Evolutionary conservation across 2,329 filamentous ascomycete species (phyloP).

Genomic region (Coniosporium tulheliwenetii): DNA sequence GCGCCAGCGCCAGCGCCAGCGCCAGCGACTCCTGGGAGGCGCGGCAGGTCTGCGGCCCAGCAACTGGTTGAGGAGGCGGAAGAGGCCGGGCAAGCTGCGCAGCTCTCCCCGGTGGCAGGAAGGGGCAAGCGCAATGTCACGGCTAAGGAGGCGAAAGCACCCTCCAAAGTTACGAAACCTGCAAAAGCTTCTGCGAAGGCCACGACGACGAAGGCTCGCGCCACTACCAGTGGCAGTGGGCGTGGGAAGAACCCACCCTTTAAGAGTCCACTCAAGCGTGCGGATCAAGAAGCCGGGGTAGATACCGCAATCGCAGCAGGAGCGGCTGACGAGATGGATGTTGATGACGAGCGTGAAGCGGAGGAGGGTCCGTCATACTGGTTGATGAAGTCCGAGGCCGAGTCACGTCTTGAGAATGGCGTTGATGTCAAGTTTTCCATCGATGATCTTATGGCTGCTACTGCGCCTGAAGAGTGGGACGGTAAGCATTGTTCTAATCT

Average conservation of each 20-base stretch:
- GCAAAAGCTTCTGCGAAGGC: conserved; percentile 3
- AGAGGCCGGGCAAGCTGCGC: conserved; percentile 7
- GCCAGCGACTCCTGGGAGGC: background rate
- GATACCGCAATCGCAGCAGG: background rate
- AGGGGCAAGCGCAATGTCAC: conserved; percentile 1
- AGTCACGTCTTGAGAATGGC: conserved; percentile 72
- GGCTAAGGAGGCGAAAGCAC: conserved; percentile 6
- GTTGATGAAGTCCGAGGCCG: conserved; percentile 51
- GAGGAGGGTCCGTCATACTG: conserved; percentile 19
- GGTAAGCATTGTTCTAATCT: conserved; percentile 37
- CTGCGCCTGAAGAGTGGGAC: conserved; percentile 77
- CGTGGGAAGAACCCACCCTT: background rate
- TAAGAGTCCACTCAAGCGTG: background rate
- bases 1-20: background rate
- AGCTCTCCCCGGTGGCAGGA: background rate
- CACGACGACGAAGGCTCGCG: conserved; percentile 1
- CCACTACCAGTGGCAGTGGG: conserved; percentile 1
- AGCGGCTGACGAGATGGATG: background rate
- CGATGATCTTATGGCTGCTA: conserved; percentile 63
- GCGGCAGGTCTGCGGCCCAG: background rate
- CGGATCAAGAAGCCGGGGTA: background rate
- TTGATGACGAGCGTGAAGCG: conserved; percentile 1
- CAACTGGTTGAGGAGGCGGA: conserved; percentile 10
- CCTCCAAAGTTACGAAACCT: conserved; percentile 5
- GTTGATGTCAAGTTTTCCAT: conserved; percentile 88